Base-by-base conservation (phyloP, 2,329 filamentous ascomycete genomes). In the Colletotrichum cordylinicola region DNA sequence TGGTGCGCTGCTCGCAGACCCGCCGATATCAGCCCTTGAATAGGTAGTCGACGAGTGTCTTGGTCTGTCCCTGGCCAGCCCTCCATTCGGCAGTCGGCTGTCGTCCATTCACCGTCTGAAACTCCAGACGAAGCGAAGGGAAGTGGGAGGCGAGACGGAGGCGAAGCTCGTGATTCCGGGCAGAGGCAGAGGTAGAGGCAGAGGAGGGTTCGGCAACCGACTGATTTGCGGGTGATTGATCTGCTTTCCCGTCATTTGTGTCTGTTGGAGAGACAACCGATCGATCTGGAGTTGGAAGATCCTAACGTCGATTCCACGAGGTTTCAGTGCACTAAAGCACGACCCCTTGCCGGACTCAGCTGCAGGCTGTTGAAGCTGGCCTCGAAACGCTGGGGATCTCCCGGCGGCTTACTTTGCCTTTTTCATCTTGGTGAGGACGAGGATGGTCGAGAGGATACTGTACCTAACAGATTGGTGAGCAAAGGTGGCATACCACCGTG, bases 251-350 rank as follows among this genome's bases (percentile, higher is more conserved):
- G 21, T 67, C 43, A n/a, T 48, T 31, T 21, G 24, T 33, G 13
- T 21, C 52, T 56, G 73, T 75, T 75, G 69, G 67, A 70, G 62
- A 43, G 24, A 70, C 73, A 72, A 75, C 62, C 62, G 69, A 72
- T 72, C 62, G 62, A 72, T 62, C 39, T 33, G 35, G 16, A 15
- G 56, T 52, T 66, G 27, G 58, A 48, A 39, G 60, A 62, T 43
- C 21, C 58, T 24, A 64, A 39, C 37, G 56, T 62, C 56, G 65
- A 48, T 35, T 60, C 64, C 21, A 24, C 15, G 35, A 68, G 55
- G 55, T 52, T 68, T 69, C 37, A 56, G 31, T 43, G 66, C 56
- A 24, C 39, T 29, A 24, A 29, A 48, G 56, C 60, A 52, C 24
- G 39, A n/a, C 55, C 56, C 71, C 43, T 48, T 58, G 65, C 29